Percentiles rank a stretch among this genome's conserved stretches.
These are phyloP conservation scores for Eucalyptus sp. DNA, from an alignment of 345 rosid species.

Conservation along the genomic window DNA sequence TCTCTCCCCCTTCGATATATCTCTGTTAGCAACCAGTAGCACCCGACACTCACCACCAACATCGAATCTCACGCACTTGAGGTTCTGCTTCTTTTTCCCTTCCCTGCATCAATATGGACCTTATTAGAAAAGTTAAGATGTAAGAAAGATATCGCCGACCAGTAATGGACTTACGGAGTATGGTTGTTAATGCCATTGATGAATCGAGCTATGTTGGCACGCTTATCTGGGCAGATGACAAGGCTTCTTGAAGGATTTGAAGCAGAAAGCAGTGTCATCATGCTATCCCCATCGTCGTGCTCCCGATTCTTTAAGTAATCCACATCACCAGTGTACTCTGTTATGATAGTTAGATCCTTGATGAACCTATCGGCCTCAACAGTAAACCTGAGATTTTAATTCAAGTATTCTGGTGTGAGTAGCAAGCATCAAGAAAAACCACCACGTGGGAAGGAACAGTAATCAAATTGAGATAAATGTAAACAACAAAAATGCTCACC, in stretches of 20 bases:
- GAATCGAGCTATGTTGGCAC: conserved; percentile 75
- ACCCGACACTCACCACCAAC: conserved; percentile 82
- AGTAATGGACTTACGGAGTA: conserved; percentile 46
- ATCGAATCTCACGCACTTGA: conserved; percentile 81
- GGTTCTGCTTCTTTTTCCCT: conserved; percentile 90
- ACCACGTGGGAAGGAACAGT: neutral
- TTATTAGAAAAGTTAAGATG: neutral
- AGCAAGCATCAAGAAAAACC: neutral
- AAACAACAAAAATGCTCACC: conserved; percentile 22
- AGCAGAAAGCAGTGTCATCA: conserved; percentile 84
- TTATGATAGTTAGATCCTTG: conserved; percentile 73
- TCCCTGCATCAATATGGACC: conserved; percentile 41
- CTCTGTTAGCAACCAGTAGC: conserved; percentile 77
- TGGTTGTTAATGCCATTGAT: conserved; percentile 93
- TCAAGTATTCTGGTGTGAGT: neutral
- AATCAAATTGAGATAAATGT: neutral
- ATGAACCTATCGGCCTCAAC: conserved; percentile 80
- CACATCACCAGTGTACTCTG: conserved; percentile 91
- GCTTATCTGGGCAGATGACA: conserved; percentile 82
- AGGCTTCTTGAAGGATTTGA: conserved; percentile 54
- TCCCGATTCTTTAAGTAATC: conserved; percentile 74
- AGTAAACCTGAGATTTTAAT: conserved; percentile 40
- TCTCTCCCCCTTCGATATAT: conserved; percentile 69
- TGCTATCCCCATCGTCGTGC: conserved; percentile 85
- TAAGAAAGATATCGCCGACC: neutral